Base-by-base conservation (phyloP, 345 rosid species). In the Hirschfeldia incana region DNA sequence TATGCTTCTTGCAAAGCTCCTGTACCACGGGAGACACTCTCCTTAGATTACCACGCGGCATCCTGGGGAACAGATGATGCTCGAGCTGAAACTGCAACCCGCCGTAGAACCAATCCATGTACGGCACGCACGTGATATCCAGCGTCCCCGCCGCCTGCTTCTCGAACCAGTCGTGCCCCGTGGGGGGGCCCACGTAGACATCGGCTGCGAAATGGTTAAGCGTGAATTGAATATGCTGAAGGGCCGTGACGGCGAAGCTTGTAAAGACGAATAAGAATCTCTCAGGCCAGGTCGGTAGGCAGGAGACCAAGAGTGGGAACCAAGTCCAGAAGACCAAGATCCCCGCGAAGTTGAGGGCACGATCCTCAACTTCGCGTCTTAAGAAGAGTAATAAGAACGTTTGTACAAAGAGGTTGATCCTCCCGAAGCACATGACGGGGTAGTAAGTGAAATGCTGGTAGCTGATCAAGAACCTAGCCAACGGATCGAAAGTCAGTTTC, bases 61-160 rank as follows among this genome's bases (percentile, higher is more conserved):
- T n/a, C 74, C 99, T 64, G 0, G 99, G 99, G 65, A 95, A 95
- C 85, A 95, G 63, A 83, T 95, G 99, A 61, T 95, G 99, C 84
- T 95, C 99, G 2, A 95, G 87, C 87, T 95, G 99, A 84, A 95
- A 95, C 82, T 95, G 99, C 53, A 95, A 73, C n/a, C 99, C 99
- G 1, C 99, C 98, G 57, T 69, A 82, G 70, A 90, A 85, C 99
- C 98, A 95, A 82, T 95, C 99, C 98, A 95, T 95, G 83, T 89
- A 95, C 6, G 91, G 78, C 0, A 81, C 34, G 65, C 99, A 93
- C 2, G 90, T 68, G 62, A 95, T 91, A 61, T 95, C 97, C 32
- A 95, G 28, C 1, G 98, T 95, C 60, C 99, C 99, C 0, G 83
- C 59, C 0, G 99, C 85, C 81, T 95, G 99, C 76, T 91, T 95